A percentile compares a stretch with the other conserved stretches of the same genome.
Conservation (phyloP, 495 filamentous ascomycete genomes). For the Penicillium canariense region DNA sequence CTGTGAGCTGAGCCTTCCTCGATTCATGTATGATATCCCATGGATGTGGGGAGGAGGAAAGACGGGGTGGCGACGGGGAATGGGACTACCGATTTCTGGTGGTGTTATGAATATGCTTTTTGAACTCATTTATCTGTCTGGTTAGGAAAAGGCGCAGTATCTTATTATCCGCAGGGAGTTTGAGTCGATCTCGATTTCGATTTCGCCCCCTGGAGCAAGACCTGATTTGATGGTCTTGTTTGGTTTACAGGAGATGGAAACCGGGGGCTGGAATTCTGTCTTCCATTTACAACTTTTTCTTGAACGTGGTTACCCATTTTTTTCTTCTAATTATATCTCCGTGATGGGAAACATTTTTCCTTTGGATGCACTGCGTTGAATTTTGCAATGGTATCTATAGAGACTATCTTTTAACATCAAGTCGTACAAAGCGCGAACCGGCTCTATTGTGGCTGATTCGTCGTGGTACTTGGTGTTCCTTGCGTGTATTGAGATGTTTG, state of each 20-base stretch:
- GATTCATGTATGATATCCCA: constrained; percentile 30
- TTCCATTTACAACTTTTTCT: constrained; percentile 5
- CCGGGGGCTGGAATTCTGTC: constrained; percentile 6
- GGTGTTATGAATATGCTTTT: constrained; percentile 30
- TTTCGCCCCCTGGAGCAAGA: constrained; percentile 14
- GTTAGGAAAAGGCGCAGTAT: constrained; percentile 34
- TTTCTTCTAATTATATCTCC: constrained; percentile 24
- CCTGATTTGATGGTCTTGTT: constrained; percentile 7
- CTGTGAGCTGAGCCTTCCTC: constrained; percentile 33
- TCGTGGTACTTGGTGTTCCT: not conserved
- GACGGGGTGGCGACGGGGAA: not conserved
- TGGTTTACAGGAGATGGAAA: constrained; percentile 16
- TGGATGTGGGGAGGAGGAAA: constrained; percentile 13
- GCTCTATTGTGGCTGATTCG: not conserved
- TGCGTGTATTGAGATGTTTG: not conserved
- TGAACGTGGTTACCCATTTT: constrained; percentile 25
- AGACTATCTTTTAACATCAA: constrained; percentile 1
- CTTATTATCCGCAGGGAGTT: constrained; percentile 24
- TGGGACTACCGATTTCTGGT: constrained; percentile 7
- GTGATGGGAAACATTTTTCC: constrained; percentile 19
- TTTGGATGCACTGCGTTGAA: not conserved
- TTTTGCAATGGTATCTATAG: not conserved
- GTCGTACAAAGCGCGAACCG: not conserved
- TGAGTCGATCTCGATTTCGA: constrained; percentile 15
- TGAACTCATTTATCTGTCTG: constrained; percentile 22